phyloP scores from a whole-genome alignment of 2,329 filamentous ascomycete species.

The Tolypocladium guangdongense region DNA sequence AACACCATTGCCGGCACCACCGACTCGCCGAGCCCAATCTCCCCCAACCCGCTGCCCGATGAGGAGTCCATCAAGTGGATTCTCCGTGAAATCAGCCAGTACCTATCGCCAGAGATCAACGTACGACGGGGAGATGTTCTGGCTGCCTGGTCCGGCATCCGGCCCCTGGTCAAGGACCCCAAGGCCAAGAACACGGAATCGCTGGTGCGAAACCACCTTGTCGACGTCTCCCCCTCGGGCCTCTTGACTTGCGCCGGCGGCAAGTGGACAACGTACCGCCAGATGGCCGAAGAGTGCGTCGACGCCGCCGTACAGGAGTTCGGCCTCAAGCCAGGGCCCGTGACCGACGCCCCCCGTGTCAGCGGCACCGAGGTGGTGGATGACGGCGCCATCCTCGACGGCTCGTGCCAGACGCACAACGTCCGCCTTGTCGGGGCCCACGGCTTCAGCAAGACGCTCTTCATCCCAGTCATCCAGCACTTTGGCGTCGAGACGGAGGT shows the following conservation, averaged over 20 bases:
- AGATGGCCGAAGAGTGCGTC: conserved; percentile 86
- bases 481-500: conserved; percentile 88
- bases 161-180: conserved; percentile 76
- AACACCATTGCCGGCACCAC: conserved; percentile 88
- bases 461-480: conserved; percentile 91
- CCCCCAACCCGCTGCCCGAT: conserved; percentile 61
- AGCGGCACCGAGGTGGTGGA: conserved; percentile 59
- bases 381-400: conserved; percentile 53
- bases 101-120: conserved; percentile 74
- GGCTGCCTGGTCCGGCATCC: conserved; percentile 81
- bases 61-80: conserved; percentile 87
- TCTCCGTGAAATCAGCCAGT: conserved; percentile 69
- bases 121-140: conserved; percentile 80
- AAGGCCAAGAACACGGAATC: conserved; percentile 79
- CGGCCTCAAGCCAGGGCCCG: conserved; percentile 44
- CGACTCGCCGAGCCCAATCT: conserved; percentile 64
- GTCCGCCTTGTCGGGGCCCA: conserved; percentile 75
- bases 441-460: conserved; percentile 77
- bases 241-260: conserved; percentile 78
- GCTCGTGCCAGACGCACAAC: conserved; percentile 72
- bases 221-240: conserved; percentile 69
- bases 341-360: conserved; percentile 52
- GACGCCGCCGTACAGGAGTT: conserved; percentile 67
- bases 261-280: conserved; percentile 88
- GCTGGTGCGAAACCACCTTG: conserved; percentile 75